Base-by-base conservation (phyloP, 305 asterid species). In the Salvia sclarea region DNA sequence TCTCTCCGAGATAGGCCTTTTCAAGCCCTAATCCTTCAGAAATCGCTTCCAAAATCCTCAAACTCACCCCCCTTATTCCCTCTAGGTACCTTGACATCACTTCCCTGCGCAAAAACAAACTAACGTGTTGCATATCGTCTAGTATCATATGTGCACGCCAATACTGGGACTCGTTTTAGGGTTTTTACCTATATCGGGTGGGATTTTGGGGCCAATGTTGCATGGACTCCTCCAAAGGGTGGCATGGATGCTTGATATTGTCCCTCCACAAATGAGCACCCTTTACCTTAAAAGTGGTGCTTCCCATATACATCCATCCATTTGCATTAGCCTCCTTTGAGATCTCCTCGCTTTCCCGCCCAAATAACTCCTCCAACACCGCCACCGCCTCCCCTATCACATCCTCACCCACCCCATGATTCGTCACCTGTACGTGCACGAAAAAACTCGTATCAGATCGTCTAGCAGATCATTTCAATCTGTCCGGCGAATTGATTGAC, bases 241-340 rank as follows among this genome's bases (percentile, higher is more conserved):
- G 80, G 61, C 88, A 84, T 50, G 71, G 66, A 59, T 81, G 88
- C 61, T 84, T 87, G 11, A 87, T 40, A 70, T 77, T 80, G 22
- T 84, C 88, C 70, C 90, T 83, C 94, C 90, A 87, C 67, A 83
- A 73, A 83, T 78, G 85, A 52, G 78, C 78, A 25, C 87, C 88
- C 13, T 80, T 75, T 8, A 60, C 24, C 2, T 68, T 64, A 53
- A 4, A 44, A 33, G 55, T 75, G 7, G 78, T 70, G 73, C 85
- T 83, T 21, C 41, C 80, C 75, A 73, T 68, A 61, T 79, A 83
- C 21, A 78, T 62, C 84, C 88, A 84, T 33, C 88, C 87, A 35
- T 17, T 69, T 50, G 61, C 73, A 4, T 76, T 10, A 3, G 80
- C 84, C 10, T 66, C 74, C 59, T 74, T 75, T 45, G 66, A 48